Percentiles rank a stretch among this genome's conserved stretches.
phyloP scores from a whole-genome alignment of 352 stramenopile genomes.

The Lagenidium giganteum region DNA sequence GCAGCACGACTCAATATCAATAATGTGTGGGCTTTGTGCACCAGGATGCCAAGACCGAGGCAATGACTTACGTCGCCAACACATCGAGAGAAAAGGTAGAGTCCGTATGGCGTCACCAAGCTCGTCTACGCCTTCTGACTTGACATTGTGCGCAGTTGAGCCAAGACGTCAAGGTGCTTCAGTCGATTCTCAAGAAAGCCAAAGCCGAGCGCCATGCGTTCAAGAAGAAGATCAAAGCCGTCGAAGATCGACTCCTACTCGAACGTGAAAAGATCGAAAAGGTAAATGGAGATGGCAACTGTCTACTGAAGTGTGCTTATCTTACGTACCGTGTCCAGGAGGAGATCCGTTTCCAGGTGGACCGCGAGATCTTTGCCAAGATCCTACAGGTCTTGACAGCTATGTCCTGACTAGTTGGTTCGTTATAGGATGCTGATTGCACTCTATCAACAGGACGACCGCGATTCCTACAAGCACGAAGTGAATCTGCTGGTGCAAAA shows the following conservation, averaged over 20 bases:
- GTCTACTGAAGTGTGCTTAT: not conserved
- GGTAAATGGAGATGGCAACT: conserved; percentile 14
- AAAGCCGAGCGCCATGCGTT: conserved; percentile 75
- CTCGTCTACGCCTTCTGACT: not conserved
- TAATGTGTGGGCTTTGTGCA: not conserved
- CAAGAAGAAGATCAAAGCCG: conserved; percentile 75
- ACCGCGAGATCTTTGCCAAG: conserved; percentile 83
- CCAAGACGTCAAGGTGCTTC: conserved; percentile 64
- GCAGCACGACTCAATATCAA: not conserved
- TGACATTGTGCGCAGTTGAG: conserved; percentile 32
- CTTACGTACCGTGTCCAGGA: too few species aligned
- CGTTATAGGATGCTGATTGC: not conserved
- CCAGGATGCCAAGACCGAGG: conserved; percentile 67
- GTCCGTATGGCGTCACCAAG: not conserved
- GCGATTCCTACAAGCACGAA: conserved; percentile 70
- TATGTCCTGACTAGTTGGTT: not conserved
- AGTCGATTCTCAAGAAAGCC: conserved; percentile 76
- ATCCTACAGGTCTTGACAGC: conserved; percentile 55
- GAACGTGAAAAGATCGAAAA: conserved; percentile 73
- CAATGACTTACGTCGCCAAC: conserved; percentile 64
- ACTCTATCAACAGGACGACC: conserved; percentile 43
- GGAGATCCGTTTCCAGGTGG: conserved; percentile 73
- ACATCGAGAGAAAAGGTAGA: conserved; percentile 74
- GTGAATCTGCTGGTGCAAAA: conserved; percentile 66
- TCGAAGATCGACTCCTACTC: conserved; percentile 45